Conservation (phyloP, 257 asterid genomes). For the Salvia splendens region DNA sequence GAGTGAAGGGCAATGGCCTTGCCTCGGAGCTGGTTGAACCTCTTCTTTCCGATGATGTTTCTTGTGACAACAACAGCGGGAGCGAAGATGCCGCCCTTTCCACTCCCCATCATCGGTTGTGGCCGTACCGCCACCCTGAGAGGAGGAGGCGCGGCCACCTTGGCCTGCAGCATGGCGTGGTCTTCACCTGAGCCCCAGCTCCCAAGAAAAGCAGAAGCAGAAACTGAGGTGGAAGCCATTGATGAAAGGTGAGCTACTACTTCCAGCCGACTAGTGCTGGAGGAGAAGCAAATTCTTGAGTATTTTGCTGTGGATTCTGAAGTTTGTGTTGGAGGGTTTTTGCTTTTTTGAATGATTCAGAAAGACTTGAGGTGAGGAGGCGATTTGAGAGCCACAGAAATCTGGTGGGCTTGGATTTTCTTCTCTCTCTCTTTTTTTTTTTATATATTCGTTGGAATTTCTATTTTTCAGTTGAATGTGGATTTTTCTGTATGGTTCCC, state of each 20-base stretch:
- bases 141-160: constrained; percentile 36
- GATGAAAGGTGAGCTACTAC: constrained; percentile 10
- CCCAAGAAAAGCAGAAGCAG: constrained; percentile 67
- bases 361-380: constrained; percentile 31
- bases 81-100: constrained; percentile 79
- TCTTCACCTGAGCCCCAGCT: constrained; percentile 70
- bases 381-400: constrained; percentile 39
- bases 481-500: constrained; percentile 32
- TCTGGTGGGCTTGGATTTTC: constrained; percentile 37
- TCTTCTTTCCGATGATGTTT: constrained; percentile 77
- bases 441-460: neutral
- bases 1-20: constrained; percentile 97
- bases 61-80: constrained; percentile 70
- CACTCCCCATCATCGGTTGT: constrained; percentile 83
- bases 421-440: neutral
- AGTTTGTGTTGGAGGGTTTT: constrained; percentile 30
- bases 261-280: neutral
- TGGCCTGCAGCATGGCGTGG: constrained; percentile 39
- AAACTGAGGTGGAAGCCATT: constrained; percentile 57
- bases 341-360: constrained; percentile 1
- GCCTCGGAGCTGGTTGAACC: constrained; percentile 87
- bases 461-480: constrained; percentile 16
- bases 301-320: neutral
- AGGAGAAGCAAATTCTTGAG: constrained; percentile 4
- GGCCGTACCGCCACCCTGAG: constrained; percentile 46